A percentile compares a stretch with the other conserved stretches of the same genome.
phyloP scores from a whole-genome alignment of 495 filamentous ascomycete species.

The Staphylotrichum longicolle region DNA sequence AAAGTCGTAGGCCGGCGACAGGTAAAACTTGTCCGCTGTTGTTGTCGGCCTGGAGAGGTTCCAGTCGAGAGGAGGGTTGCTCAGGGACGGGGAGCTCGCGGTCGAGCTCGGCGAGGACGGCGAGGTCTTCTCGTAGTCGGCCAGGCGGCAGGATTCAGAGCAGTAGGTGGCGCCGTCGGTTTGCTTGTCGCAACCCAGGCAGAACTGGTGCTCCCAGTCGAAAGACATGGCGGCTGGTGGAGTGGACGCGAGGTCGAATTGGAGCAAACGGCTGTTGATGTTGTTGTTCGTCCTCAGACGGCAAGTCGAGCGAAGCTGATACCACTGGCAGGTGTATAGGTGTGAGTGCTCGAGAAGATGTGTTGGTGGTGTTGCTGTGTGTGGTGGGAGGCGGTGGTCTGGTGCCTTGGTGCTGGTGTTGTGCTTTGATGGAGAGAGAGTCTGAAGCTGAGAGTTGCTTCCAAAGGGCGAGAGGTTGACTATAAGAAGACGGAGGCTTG shows the following conservation, averaged over 20 bases:
- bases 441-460: slow-evolving; percentile 16
- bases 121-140: slow-evolving; percentile 75
- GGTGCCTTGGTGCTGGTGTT: slow-evolving; percentile 14
- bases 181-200: slow-evolving; percentile 89
- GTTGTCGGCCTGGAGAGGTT: slow-evolving; percentile 35
- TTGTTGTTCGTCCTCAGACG: slow-evolving; percentile 1
- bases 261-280: neutral
- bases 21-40: slow-evolving; percentile 56
- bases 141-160: slow-evolving; percentile 86
- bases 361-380: slow-evolving; percentile 8
- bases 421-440: slow-evolving; percentile 15
- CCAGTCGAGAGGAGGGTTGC: slow-evolving; percentile 48
- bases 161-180: slow-evolving; percentile 80
- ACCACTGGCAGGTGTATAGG: neutral
- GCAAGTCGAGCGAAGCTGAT: neutral
- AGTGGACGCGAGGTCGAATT: neutral
- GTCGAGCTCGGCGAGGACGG: slow-evolving; percentile 53
- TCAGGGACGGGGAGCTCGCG: slow-evolving; percentile 51
- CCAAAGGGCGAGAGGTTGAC: slow-evolving; percentile 19
- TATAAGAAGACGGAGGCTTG: slow-evolving; percentile 30
- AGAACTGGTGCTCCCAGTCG: slow-evolving; percentile 91
- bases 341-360: neutral
- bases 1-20: slow-evolving; percentile 71
- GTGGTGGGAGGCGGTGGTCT: neutral
- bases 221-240: slow-evolving; percentile 50